A percentile compares a stretch with the other conserved stretches of the same genome.
Conservation (phyloP, 345 rosid species). For the Bretschneidera sinensis region DNA sequence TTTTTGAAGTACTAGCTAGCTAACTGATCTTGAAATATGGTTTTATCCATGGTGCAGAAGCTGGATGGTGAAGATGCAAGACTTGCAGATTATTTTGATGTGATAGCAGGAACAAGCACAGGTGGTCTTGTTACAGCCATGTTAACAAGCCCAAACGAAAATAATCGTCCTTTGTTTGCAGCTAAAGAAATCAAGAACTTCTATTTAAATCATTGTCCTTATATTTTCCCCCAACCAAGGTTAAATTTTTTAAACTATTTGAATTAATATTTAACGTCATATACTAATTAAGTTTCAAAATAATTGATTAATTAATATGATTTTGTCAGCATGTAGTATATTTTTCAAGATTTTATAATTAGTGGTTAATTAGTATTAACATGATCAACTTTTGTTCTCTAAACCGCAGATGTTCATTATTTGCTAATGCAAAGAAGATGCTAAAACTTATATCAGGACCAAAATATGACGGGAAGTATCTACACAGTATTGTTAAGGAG, state of each 20-base stretch:
- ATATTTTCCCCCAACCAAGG: constrained; percentile 40
- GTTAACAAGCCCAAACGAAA: constrained; percentile 41
- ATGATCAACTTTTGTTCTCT: too few species aligned
- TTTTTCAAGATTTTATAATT: not conserved
- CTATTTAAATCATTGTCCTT: constrained; percentile 34
- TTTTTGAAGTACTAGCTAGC: too few species aligned
- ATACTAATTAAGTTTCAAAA: too few species aligned
- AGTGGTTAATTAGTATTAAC: not conserved
- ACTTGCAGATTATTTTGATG: constrained; percentile 54
- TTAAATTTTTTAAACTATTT: too few species aligned
- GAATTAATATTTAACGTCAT: not conserved
- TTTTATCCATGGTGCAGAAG: constrained; percentile 26
- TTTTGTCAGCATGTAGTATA: constrained; percentile 19
- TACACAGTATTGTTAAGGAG: constrained; percentile 28
- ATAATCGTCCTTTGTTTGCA: constrained; percentile 46
- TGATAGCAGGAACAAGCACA: constrained; percentile 50
- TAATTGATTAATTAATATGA: too few species aligned
- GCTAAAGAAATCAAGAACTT: constrained; percentile 46
- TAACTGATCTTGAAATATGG: too few species aligned
- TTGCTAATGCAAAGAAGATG: constrained; percentile 13
- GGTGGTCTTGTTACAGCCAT: constrained; percentile 58
- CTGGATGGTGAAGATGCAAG: constrained; percentile 48
- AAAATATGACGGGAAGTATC: constrained; percentile 35
- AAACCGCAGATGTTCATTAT: not conserved
- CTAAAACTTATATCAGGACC: constrained; percentile 35